phyloP scores from a whole-genome alignment of 106 monocot genomes.

The Vanilla planifolia region DNA sequence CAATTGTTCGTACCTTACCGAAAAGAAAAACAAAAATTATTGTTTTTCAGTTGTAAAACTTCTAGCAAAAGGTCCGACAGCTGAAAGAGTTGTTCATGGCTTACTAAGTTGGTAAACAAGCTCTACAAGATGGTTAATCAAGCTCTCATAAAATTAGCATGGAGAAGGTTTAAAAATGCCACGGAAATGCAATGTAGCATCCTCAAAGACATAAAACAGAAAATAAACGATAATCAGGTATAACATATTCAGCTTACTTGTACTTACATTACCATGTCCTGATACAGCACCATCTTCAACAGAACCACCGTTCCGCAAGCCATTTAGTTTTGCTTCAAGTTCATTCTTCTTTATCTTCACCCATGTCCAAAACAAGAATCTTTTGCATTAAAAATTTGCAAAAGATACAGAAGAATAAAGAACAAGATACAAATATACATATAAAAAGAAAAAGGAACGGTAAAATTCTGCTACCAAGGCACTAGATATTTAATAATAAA shows the following conservation, averaged over 20 bases:
- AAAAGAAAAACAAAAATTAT: too few relatives aligned
- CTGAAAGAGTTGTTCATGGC: too few relatives aligned
- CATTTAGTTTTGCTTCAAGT: slow-evolving; percentile 30
- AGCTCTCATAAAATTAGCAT: too few relatives aligned
- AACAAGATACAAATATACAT: neutral
- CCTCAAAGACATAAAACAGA: neutral
- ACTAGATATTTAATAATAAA: neutral
- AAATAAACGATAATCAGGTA: slow-evolving; percentile 7
- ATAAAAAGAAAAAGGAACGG: neutral
- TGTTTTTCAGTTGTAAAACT: too few relatives aligned
- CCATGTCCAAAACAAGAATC: slow-evolving; percentile 3
- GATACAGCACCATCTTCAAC: slow-evolving; percentile 22
- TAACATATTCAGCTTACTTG: slow-evolving; percentile 31
- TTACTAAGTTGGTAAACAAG: too few relatives aligned
- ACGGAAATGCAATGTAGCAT: too few relatives aligned
- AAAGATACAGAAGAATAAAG: neutral
- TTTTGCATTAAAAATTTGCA: neutral
- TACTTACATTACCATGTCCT: slow-evolving; percentile 12
- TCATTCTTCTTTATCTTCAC: slow-evolving; percentile 52
- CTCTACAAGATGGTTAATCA: too few relatives aligned
- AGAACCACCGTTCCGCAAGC: slow-evolving; percentile 13
- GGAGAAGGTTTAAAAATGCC: too few relatives aligned
- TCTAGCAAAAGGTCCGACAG: too few relatives aligned
- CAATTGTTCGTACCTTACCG: too few relatives aligned
- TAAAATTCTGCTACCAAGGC: neutral